Evolutionary conservation across 2,329 filamentous ascomycete species (phyloP), one percentile per base, ranked within the genome.

Genomic region (Chaetomium sp.): DNA sequence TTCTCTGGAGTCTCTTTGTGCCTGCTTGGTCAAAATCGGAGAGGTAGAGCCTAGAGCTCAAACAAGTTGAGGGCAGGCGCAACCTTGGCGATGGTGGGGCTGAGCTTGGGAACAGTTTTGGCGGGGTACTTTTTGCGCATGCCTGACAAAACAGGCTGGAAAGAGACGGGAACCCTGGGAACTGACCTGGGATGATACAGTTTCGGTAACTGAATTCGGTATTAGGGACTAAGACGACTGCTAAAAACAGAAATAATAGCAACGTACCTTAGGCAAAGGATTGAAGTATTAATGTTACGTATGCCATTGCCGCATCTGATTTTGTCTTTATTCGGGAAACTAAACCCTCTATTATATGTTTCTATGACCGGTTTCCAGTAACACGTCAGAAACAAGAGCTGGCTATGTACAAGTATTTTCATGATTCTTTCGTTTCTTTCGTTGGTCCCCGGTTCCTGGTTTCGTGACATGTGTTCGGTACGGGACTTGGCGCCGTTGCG

Each of bases 401-500:
- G 49, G 25, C 6, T 29, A n/a, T n/a, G n/a, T 25, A 27, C 45
- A 10, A 33, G 10, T 33, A 35, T 35, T 35, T 10, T 35, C 33
- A 12, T 29, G 27, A 3, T 42, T 19, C 5, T 42, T 16, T 19
- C 38, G 38, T 10, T 51, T 51, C 23, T 51, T 27, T 27, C 13
- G 23, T 29, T 16, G 49, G 12, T 51, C 16, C 49, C 21, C 13
- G 16, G 51, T 38, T 38, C 53, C 53, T 56, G 49, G 49, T 51
- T 29, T 51, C 49, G 8, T 51, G 38, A 42, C 38, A 42, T 16
- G 38, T 16, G 38, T 42, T 42, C 29, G 53, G 27, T 55, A 55
- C 53, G 27, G 53, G 53, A 23, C 53, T 55, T 55, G 53, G 53
- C 53, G 53, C 29, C 53, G 27, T 56, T 42, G 31, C n/a, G 50